Evolutionary conservation across 352 stramenopile species (phyloP).

Genomic region (Phytophthora tubulina): DNA sequence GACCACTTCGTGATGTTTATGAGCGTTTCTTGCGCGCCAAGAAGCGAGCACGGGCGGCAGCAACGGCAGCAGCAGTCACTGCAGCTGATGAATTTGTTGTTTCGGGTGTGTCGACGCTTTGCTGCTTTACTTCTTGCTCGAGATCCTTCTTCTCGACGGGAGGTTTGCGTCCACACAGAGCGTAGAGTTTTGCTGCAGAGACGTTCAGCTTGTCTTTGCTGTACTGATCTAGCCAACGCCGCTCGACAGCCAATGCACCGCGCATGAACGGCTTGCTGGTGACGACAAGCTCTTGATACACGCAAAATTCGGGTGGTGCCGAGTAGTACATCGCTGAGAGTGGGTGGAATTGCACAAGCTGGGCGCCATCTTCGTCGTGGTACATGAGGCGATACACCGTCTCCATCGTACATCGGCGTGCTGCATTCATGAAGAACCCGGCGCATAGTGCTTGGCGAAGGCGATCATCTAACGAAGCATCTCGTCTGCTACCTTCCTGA

Average conservation of each 20-base stretch:
- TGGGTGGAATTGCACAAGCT: constrained; percentile 78
- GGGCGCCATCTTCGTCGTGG: constrained; percentile 32
- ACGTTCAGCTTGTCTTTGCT: constrained; percentile 43
- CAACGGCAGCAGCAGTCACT: constrained; percentile 45
- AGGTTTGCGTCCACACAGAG: constrained; percentile 53
- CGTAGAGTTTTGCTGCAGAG: constrained; percentile 48
- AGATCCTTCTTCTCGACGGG: constrained; percentile 12
- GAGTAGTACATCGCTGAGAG: constrained; percentile 63
- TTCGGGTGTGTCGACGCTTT: not conserved
- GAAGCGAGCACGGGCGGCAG: constrained; percentile 56
- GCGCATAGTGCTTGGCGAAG: constrained; percentile 61
- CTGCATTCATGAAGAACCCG: constrained; percentile 77
- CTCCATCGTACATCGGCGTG: constrained; percentile 65
- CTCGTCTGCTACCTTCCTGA: constrained; percentile 1
- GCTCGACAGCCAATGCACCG: constrained; percentile 56
- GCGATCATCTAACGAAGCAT: constrained; percentile 41
- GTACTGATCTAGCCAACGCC: constrained; percentile 63
- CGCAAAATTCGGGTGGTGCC: constrained; percentile 57
- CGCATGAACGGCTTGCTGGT: constrained; percentile 83
- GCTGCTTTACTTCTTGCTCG: constrained; percentile 5
- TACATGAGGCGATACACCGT: constrained; percentile 64
- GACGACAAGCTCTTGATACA: constrained; percentile 81
- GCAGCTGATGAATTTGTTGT: not conserved
- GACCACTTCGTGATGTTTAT: not conserved
- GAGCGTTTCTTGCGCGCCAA: constrained; percentile 48